Evolutionary conservation across 164 flowering plant species (phyloP).

Genomic region (Aristolochia contorta): DNA sequence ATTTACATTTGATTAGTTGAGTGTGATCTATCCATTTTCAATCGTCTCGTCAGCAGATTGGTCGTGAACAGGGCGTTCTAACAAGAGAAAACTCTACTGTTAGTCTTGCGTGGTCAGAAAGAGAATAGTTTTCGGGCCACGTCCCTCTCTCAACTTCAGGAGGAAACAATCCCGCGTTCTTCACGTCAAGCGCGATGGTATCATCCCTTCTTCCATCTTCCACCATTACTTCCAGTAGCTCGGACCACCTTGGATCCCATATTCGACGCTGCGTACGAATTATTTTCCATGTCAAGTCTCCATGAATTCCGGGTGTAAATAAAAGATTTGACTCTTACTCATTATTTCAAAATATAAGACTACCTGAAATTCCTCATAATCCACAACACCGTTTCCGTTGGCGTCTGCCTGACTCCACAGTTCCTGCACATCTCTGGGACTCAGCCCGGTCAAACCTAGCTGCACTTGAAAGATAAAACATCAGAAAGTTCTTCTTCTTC

Average conservation of each 20-base stretch:
- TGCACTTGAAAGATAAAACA: conserved; percentile 21
- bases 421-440: conserved; percentile 53
- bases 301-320: background rate
- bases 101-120: conserved; percentile 92
- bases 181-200: conserved; percentile 68
- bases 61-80: conserved; percentile 58
- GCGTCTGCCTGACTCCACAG: conserved; percentile 81
- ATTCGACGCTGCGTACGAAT: conserved; percentile 47
- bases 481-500: background rate
- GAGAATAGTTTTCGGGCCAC: conserved; percentile 95
- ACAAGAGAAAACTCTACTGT: conserved; percentile 89
- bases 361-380: conserved; percentile 81
- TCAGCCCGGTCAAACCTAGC: conserved; percentile 72
- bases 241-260: conserved; percentile 54
- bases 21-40: too few relatives aligned
- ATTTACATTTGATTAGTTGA: too few relatives aligned
- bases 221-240: conserved; percentile 25
- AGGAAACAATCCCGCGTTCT: conserved; percentile 92
- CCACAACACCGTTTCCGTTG: conserved; percentile 70
- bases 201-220: conserved; percentile 19
- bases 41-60: conserved; percentile 14
- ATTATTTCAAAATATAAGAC: background rate
- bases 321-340: too few relatives aligned
- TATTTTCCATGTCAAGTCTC: conserved; percentile 1
- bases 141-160: conserved; percentile 85